phyloP scores from a whole-genome alignment of 1,139 yeast genomes.

The Debaryomycetaceae sp. region DNA sequence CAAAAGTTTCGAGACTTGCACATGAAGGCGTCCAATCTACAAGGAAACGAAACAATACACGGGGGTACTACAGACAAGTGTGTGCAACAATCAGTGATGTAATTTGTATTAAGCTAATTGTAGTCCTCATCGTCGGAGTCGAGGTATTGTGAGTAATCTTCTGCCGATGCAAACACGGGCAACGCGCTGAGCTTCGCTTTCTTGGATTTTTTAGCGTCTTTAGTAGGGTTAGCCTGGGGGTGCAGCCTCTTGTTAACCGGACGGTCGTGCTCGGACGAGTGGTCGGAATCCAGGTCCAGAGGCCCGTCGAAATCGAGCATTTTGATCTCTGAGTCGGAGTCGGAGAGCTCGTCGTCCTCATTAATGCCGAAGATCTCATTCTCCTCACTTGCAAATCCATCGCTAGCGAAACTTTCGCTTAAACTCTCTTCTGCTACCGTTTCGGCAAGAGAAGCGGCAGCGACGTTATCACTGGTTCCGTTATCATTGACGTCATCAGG shows the following conservation, averaged over 20 bases:
- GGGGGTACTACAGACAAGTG: neutral
- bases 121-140: constrained; percentile 57
- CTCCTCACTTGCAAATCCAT: constrained; percentile 19
- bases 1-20: neutral
- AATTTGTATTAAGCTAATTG: constrained; percentile 10
- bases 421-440: constrained; percentile 14
- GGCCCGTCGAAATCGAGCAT: constrained; percentile 16
- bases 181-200: constrained; percentile 61
- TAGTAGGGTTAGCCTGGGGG: constrained; percentile 8
- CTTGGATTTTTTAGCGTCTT: constrained; percentile 37
- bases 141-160: constrained; percentile 78
- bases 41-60: neutral
- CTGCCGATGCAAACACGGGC: constrained; percentile 88
- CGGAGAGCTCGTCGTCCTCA: constrained; percentile 36
- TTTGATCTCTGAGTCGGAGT: constrained; percentile 28
- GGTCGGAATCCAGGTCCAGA: constrained; percentile 12
- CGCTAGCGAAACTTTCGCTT: constrained; percentile 17
- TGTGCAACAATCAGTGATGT: neutral
- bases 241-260: constrained; percentile 9
- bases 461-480: constrained; percentile 6
- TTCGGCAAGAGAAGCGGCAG: constrained; percentile 13
- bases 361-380: constrained; percentile 28
- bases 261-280: constrained; percentile 22
- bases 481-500: constrained; percentile 9
- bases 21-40: neutral